phyloP scores from a whole-genome alignment of 2,329 filamentous ascomycete species.

The Fusarium citri region DNA sequence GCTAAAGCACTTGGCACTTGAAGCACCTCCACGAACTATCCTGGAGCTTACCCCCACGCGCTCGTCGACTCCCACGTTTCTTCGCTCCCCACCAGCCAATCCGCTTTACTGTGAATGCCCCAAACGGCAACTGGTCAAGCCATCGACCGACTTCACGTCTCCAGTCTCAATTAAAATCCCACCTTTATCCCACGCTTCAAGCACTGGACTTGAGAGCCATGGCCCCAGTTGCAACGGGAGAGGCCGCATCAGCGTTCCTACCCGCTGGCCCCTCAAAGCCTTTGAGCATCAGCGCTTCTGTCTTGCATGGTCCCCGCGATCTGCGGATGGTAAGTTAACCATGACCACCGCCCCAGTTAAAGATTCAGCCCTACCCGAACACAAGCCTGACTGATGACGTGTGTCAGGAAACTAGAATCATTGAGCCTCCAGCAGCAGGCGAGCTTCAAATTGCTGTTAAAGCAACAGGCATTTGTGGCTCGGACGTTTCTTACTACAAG shows the following conservation, averaged over 20 bases:
- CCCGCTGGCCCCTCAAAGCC: constrained; percentile 55
- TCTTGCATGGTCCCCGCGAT: constrained; percentile 68
- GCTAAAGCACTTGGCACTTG: constrained; percentile 38
- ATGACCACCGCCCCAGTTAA: constrained; percentile 9
- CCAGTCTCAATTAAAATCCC: constrained; percentile 50
- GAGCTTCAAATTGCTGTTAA: constrained; percentile 75
- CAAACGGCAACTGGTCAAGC: constrained; percentile 51
- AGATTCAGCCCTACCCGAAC: constrained; percentile 41
- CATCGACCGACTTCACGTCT: constrained; percentile 43
- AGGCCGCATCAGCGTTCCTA: constrained; percentile 58
- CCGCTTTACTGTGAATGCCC: constrained; percentile 41
- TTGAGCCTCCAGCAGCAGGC: constrained; percentile 59
- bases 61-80: constrained; percentile 44
- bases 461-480: constrained; percentile 76
- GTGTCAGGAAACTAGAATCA: constrained; percentile 61
- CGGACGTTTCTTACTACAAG: constrained; percentile 77
- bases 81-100: constrained; percentile 45
- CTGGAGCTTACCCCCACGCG: constrained; percentile 45
- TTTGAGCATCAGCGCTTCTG: constrained; percentile 63
- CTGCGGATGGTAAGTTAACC: constrained; percentile 64
- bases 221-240: constrained; percentile 63
- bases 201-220: constrained; percentile 50
- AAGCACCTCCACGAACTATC: constrained; percentile 43
- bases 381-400: constrained; percentile 28
- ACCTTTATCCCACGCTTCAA: constrained; percentile 72